phyloP scores from a whole-genome alignment of 1,284 basidiomycete genomes.

The Ganoderma sinense region DNA sequence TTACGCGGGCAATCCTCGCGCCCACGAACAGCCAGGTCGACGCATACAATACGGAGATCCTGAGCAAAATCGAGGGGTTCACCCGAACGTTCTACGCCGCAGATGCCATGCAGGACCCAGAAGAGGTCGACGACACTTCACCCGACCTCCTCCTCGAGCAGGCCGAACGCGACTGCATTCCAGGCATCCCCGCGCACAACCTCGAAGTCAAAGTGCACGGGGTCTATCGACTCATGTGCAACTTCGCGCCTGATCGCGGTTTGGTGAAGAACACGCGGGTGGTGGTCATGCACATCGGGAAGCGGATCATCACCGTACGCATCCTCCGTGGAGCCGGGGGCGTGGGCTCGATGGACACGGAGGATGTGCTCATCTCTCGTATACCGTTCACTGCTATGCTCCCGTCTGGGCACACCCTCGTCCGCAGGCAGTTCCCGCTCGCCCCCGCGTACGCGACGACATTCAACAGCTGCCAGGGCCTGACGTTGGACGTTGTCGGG shows the following conservation, averaged over 20 bases:
- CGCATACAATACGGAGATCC: constrained; percentile 43
- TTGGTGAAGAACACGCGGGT: constrained; percentile 51
- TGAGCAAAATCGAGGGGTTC: constrained; percentile 36
- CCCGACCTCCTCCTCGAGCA: constrained; percentile 39
- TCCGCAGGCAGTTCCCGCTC: constrained; percentile 49
- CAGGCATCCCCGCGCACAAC: constrained; percentile 42
- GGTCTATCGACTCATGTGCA: constrained; percentile 47
- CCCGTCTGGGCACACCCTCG: constrained; percentile 42
- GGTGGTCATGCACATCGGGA: constrained; percentile 39
- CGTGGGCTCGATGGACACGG: constrained; percentile 31
- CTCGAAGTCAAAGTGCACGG: constrained; percentile 44
- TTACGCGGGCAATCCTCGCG: constrained; percentile 45
- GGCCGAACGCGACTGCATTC: constrained; percentile 32
- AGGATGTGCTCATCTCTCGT: constrained; percentile 44
- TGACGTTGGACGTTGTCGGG: constrained; percentile 47
- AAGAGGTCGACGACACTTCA: constrained; percentile 31
- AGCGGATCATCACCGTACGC: constrained; percentile 41
- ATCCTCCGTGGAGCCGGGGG: constrained; percentile 35
- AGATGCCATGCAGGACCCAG: constrained; percentile 40
- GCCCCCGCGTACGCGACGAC: constrained; percentile 51
- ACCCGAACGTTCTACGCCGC: constrained; percentile 38
- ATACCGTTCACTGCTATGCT: constrained; percentile 43
- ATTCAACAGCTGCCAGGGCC: constrained; percentile 53
- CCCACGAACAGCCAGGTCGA: constrained; percentile 48
- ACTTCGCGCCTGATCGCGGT: constrained; percentile 46